Conservation (phyloP, 2,329 filamentous ascomycete genomes). For the Aspergillus sp. region DNA sequence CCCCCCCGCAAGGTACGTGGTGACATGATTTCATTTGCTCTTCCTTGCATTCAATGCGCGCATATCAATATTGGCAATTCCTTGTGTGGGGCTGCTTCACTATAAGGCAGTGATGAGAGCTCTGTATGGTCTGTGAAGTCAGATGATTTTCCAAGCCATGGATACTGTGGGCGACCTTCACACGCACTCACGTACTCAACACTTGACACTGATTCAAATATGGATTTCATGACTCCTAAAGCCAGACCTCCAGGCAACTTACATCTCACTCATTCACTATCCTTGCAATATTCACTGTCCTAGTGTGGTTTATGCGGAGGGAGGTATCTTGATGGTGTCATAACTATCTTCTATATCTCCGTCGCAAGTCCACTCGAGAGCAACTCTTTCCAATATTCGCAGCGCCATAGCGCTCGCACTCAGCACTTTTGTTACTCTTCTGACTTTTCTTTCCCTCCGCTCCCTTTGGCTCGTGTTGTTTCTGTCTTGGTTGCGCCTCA, state of each 20-base stretch:
- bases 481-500: background rate
- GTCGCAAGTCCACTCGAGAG: background rate
- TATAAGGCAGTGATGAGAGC: background rate
- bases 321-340: background rate
- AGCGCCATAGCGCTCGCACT: background rate
- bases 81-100: background rate
- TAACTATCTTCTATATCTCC: background rate
- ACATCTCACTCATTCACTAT: background rate
- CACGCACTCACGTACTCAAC: no score
- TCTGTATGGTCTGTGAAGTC: background rate
- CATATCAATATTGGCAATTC: background rate
- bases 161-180: no score
- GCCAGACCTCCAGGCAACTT: background rate
- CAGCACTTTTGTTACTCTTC: background rate
- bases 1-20: slow-evolving; percentile 18
- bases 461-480: background rate
- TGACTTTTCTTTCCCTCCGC: background rate
- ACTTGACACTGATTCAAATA: no score
- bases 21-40: background rate
- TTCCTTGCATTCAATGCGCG: background rate
- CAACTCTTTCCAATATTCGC: no score
- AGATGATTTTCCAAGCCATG: background rate
- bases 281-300: background rate
- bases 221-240: background rate
- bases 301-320: background rate